Base-by-base conservation (phyloP, 306 rosid genomes). In the Gynostemma pentaphyllum region DNA sequence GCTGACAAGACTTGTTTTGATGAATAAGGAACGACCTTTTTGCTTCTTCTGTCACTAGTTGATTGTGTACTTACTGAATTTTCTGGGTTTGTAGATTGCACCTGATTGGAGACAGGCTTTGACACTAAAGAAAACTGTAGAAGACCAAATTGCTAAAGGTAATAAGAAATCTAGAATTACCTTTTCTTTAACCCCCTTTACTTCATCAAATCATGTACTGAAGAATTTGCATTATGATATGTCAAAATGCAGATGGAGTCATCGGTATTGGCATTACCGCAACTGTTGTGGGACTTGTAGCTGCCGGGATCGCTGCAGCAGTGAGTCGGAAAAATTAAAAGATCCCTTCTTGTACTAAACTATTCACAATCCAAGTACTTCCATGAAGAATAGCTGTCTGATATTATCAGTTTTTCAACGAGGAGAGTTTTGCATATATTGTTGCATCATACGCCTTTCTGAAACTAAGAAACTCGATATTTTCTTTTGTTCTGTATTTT, bases 51-150 rank as follows among this genome's bases (percentile, higher is more conserved):
- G 54, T 5, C 52, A 2, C 52, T 27, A 19, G 10, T 53, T 27
- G 36, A 37, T 32, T 56, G 24, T 34, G 15, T 23, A 9, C 19
- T 36, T 34, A 23, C 9, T 26, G 51, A 54, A 51, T 68, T 45
- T 55, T 78, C 30, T 70, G 26, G 37, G 59, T 62, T 42, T 71
- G 70, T 74, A 91, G 96, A 79, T 91, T 78, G 98, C 91, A 61
- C 86, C 98, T 7, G 96, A 91, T 70, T 91, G 96, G 95, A 83
- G 92, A 74, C 98, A 91, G 75, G 96, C 96, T 67, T 66, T 82
- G 69, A 55, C 81, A 45, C 95, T 91, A 3, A 84, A 82, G 76
- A 80, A 80, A 60, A 47, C 80, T 21, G 75, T 88, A 24, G 85
- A 83, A 62, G 95, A 79, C 15, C 55, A 53, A 62, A 82, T 91